Evolutionary conservation across 2,329 filamentous ascomycete species (phyloP), one percentile per base, ranked within the genome.

Genomic region (Stagonosporopsis chrysanthemi): DNA sequence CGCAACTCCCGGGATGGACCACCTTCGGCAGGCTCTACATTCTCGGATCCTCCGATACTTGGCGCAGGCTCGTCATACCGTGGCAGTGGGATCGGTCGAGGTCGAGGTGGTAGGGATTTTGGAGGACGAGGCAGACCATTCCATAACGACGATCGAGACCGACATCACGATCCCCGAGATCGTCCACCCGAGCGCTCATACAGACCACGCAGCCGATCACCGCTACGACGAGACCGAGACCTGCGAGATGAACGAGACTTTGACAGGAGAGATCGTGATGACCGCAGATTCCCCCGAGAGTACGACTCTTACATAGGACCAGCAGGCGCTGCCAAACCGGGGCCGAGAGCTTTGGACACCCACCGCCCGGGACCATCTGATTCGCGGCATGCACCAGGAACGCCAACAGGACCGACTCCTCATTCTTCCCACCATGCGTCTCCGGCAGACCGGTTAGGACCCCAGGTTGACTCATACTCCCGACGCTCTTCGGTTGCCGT

Each of bases 1-100:
- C 82, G 89, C 43, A 87, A 84, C 15, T 91, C 89, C 8, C 83
- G 90, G 67, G 90, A 93, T 67, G 90, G 89, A 0, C 89, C 90
- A 11, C 83, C 87, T 22, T 90, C 89, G 1, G 88, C 88, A 17
- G 88, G 88, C 4, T 91, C 90, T 3, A 86, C 86, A 9, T 87
- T 86, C 22, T 90, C 89, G 0, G 90, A 92, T 28, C 63, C 65
- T 60, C 83, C 85, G 12, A 81, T 84, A 1, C 88, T 88, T 54
- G 83, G 81, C 17, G 75, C 80, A 8, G 80, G 81, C 9, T 81
- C 83, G 8, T 82, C 83, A 52, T 77, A 79, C 56, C 75, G 77
- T 19, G 84, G 87, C 19, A 82, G 83, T 28, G 84, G 84, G 6
- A 84, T 85, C 56, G 73, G 68, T 17, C 66, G 76, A 38, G 80